phyloP scores from a whole-genome alignment of 345 rosid genomes.

The Nephelium lappaceum region DNA sequence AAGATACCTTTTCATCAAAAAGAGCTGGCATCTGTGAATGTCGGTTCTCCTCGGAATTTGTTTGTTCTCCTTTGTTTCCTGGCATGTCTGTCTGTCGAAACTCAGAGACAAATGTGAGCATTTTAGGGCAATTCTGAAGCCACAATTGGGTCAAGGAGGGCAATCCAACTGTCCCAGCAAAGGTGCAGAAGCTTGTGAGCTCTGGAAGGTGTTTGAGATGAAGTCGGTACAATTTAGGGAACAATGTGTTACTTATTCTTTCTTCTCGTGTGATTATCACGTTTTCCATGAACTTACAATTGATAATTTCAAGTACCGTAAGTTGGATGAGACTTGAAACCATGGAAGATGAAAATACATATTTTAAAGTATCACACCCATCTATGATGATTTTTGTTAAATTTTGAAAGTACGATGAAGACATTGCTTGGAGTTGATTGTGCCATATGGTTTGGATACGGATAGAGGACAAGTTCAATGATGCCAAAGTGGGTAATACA shows the following conservation, averaged over 20 bases:
- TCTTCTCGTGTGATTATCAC: background rate
- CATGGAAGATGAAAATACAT: background rate
- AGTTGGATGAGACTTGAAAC: background rate
- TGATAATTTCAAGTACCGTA: background rate
- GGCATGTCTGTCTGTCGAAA: background rate
- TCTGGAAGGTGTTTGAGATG: background rate
- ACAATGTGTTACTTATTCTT: background rate
- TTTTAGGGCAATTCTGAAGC: background rate
- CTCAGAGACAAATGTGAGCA: conserved; percentile 7
- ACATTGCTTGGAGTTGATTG: no score
- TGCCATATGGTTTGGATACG: no score
- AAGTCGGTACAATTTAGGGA: background rate
- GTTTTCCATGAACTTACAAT: conserved; percentile 20
- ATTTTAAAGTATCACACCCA: background rate
- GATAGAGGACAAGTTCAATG: no score
- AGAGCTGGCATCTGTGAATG: no score
- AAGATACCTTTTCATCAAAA: no score
- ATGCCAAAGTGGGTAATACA: no score
- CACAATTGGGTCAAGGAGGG: background rate
- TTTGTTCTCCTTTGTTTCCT: no score
- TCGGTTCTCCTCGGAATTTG: no score
- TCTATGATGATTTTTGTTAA: no score
- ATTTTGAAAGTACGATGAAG: no score
- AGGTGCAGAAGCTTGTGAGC: conserved; percentile 13
- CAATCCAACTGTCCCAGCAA: background rate